Percentiles rank a stretch among this genome's conserved stretches.
Evolutionary conservation across 129 eudicot species (phyloP).

Genomic region (Deinandra increscens): DNA sequence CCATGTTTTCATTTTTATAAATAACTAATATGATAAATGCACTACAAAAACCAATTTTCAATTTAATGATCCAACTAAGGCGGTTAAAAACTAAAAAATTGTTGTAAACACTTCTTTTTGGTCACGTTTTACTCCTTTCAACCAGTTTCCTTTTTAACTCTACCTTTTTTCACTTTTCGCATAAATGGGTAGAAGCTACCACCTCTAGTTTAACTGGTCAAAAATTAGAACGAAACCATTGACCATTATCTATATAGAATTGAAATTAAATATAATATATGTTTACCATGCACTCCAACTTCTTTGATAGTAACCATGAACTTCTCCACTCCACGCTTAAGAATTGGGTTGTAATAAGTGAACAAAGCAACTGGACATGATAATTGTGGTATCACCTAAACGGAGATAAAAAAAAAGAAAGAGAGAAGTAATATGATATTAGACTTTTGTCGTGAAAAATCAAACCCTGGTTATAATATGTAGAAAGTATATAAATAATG

Average conservation of each 20-base stretch:
- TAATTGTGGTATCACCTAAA: constrained; percentile 79
- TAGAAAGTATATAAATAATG: neutral
- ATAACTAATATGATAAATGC: neutral
- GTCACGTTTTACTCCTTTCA: neutral
- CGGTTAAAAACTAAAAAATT: neutral
- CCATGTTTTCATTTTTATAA: neutral
- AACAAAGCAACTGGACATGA: constrained; percentile 88
- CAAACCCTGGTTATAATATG: neutral
- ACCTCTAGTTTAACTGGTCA: neutral
- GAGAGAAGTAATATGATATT: constrained; percentile 17
- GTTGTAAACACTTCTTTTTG: neutral
- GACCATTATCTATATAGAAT: neutral
- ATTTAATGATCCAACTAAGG: neutral
- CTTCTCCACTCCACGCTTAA: constrained; percentile 79
- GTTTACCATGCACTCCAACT: constrained; percentile 81
- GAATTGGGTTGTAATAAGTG: constrained; percentile 93
- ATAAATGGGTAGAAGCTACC: neutral
- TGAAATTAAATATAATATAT: constrained; percentile 10
- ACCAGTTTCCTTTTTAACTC: neutral
- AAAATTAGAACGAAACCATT: neutral
- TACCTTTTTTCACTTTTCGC: neutral
- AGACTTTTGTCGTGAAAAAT: constrained; percentile 4
- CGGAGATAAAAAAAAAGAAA: neutral
- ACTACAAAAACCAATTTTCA: neutral
- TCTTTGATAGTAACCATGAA: constrained; percentile 86